Percentiles rank a stretch among this genome's conserved stretches.
These are phyloP conservation scores for Fennellomyces sp. DNA, from an alignment of 371 early-diverging fungal genomes.

Conservation along the genomic window DNA sequence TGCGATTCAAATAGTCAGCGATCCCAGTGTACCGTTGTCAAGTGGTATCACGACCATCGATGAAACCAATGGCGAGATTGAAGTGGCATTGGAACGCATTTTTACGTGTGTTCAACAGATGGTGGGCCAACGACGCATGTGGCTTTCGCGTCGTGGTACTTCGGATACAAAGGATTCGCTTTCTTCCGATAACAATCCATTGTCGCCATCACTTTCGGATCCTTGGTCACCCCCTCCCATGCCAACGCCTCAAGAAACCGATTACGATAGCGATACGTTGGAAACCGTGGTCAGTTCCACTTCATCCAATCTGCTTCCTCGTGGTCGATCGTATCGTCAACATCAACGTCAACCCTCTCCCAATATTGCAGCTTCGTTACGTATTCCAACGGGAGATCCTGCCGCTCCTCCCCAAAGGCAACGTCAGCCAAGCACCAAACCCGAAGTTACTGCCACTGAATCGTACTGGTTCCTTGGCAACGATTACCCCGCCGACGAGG, in stretches of 20 bases:
- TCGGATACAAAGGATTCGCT: conserved; percentile 12
- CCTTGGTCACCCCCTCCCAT: not conserved
- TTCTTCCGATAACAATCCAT: not conserved
- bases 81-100: conserved; percentile 44
- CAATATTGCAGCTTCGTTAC: not conserved
- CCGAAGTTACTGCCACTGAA: not conserved
- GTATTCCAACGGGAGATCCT: not conserved
- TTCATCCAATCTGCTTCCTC: conserved; percentile 1
- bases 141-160: conserved; percentile 34
- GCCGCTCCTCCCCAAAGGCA: not conserved
- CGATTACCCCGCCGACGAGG: conserved; percentile 76
- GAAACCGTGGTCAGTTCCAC: not conserved
- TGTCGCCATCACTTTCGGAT: not conserved
- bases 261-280: conserved; percentile 7
- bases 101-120: conserved; percentile 33
- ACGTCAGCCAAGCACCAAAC: conserved; percentile 8
- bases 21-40: conserved; percentile 37
- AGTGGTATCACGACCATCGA: conserved; percentile 40
- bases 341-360: not conserved
- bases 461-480: conserved; percentile 57
- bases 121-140: conserved; percentile 41
- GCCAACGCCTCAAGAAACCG: not conserved
- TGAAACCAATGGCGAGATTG: conserved; percentile 39
- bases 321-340: not conserved
- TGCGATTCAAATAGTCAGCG: conserved; percentile 64